Base-by-base conservation (phyloP, 768 basidiomycete species). In the Panus rudis region DNA sequence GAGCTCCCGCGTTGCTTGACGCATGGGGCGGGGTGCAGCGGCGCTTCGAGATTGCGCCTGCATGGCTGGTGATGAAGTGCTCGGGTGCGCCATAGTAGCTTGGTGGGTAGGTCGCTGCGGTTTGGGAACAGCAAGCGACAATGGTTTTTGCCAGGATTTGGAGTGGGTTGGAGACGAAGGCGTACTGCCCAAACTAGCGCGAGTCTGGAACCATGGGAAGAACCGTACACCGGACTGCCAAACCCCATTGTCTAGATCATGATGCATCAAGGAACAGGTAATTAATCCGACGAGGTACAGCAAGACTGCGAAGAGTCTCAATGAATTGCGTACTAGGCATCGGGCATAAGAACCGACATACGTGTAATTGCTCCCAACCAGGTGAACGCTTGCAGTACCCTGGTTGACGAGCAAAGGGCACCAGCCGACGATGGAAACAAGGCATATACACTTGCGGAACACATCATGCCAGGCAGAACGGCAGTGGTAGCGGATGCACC, bases 331-430 rank as follows among this genome's bases (percentile, higher is more conserved):
- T 39, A 45, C 34, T 10, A 41, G n/a, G 30, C 37, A 39, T 4
- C 8, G 14, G 26, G 41, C 24, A 31, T 20, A 23, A 35, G 27
- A n/a, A 46, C 16, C 25, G 13, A 40, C 51, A 23, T 27, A 54
- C 51, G 42, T 16, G 41, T 24, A 11, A 47, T 37, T 4, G 43
- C 42, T 39, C 17, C 30, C 13, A 52, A 61, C 81, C 81, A 84
- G 39, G 75, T 67, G 52, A 84, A 81, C 3, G 71, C 78, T 47
- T 78, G 62, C 22, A 86, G 63, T 22, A 81, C 66, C 34, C 61
- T 67, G 17, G 69, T 67, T 7, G 84, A 84, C 4, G 62, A 59
- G 54, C 84, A 88, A 31, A 41, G 39, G 33, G 19, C 10, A 16
- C 13, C 4, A 38, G 16, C 23, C 19, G 32, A 21, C 4, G 2